Percentiles rank a stretch among this genome's conserved stretches.
phyloP scores from a whole-genome alignment of 371 early-diverging fungal species.

The Blakeslea trispora region DNA sequence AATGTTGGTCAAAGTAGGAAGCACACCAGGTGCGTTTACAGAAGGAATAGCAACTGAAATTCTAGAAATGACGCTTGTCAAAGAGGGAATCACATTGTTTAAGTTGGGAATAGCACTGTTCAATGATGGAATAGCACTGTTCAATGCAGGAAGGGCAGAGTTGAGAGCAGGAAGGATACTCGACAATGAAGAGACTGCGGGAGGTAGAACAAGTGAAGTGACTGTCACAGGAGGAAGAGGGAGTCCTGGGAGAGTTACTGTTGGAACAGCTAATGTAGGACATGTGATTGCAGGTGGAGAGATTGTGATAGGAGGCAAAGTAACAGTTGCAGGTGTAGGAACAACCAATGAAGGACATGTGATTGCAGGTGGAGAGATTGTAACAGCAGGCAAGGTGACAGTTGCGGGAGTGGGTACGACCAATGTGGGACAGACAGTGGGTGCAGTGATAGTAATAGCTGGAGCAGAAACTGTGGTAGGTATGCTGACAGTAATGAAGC shows the following conservation, averaged over 20 bases:
- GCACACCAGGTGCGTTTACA: too few relatives aligned
- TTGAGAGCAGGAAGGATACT: too few relatives aligned
- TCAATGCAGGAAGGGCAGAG: too few relatives aligned
- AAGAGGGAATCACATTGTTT: too few relatives aligned
- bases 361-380: not conserved
- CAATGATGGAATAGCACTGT: too few relatives aligned
- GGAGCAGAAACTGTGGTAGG: not conserved
- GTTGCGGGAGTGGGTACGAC: not conserved
- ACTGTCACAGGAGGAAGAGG: not conserved
- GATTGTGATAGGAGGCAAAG: not conserved
- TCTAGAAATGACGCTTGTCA: too few relatives aligned
- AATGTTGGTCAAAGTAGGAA: too few relatives aligned
- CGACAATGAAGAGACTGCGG: not conserved
- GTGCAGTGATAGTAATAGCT: not conserved
- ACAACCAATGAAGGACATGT: constrained; percentile 1
- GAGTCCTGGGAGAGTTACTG: not conserved
- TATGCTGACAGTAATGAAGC: not conserved
- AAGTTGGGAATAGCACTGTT: too few relatives aligned
- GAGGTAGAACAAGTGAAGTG: not conserved
- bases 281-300: not conserved
- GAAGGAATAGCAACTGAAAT: too few relatives aligned
- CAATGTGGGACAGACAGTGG: too few relatives aligned
- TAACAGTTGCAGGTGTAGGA: not conserved
- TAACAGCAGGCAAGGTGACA: not conserved
- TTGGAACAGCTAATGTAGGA: not conserved